Percentiles rank a stretch among this genome's conserved stretches.
Evolutionary conservation across 176 grass and related monocot genomes (phyloP).

Genomic region (Phyllostachys edulis): DNA sequence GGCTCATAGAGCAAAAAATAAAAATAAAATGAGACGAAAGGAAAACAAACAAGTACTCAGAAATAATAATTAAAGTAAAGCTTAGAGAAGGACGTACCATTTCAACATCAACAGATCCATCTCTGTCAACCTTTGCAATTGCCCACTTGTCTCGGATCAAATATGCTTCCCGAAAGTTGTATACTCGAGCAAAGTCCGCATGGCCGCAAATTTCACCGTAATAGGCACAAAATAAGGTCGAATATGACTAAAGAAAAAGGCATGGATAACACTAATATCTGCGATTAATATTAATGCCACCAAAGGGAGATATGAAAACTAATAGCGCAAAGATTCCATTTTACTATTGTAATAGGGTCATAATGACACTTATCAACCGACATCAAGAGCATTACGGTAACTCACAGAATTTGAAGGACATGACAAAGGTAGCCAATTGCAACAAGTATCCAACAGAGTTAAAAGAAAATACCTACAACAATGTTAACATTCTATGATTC

Average conservation of each 20-base stretch:
- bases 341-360: not conserved
- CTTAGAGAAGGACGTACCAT: constrained; percentile 52
- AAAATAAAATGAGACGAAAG: not conserved
- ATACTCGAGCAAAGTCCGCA: constrained; percentile 79
- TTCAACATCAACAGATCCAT: constrained; percentile 94
- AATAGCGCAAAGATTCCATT: not conserved
- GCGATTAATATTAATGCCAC: not conserved
- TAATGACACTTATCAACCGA: not conserved
- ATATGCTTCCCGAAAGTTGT: constrained; percentile 80
- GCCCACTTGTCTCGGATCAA: constrained; percentile 78
- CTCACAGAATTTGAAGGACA: not conserved
- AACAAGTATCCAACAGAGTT: not conserved
- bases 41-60: constrained; percentile 39
- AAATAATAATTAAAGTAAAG: constrained; percentile 40
- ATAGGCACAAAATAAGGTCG: not conserved
- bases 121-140: constrained; percentile 68
- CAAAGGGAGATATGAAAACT: not conserved
- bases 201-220: constrained; percentile 40
- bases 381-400: not conserved
- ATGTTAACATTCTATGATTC: no score
- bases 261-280: not conserved
- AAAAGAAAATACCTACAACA: no score
- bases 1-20: not conserved
- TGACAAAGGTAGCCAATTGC: not conserved
- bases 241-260: not conserved